Base-by-base conservation (phyloP, 1,284 basidiomycete species). In the Athelia psychrophila region DNA sequence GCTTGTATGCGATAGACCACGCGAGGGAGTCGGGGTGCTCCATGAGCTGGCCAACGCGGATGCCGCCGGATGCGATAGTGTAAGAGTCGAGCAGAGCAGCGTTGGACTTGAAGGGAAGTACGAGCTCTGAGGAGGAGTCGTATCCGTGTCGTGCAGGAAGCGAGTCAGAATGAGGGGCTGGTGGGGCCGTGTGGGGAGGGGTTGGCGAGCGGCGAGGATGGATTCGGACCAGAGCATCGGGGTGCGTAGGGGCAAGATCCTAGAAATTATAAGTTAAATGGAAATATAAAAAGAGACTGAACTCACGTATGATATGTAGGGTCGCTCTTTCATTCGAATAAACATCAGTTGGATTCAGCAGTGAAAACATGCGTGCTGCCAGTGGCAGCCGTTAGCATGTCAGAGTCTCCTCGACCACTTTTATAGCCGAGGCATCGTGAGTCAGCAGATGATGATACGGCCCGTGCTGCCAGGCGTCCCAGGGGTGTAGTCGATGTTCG, bases 1-100 rank as follows among this genome's bases (percentile, higher is more conserved):
- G 88, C 60, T 90, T 87, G 69, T 92, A 93, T 2, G 88, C 78
- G 54, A 93, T 90, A 3, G 87, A 88, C 10, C 90, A 91, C 2
- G 91, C 90, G 16, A 93, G 73, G 5, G 88, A 89, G 64, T 93
- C 91, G 40, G 93, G 75, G 62, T 92, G 82, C 62, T 88, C 84
- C 80, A 88, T 83, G 23, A 88, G 67, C 78, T 84, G 86, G 48
- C 86, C 86, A 1, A 76, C 86, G 24, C 85, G 75, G 57, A 88
- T 81, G 5, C 84, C 83, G 16, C 86, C 86, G 24, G 76, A 76
- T 0, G 84, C 84, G 59, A 88, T 88, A 3, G 79, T 85, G 59
- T 88, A 87, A 56, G 80, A 74, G 57, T 88, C 86, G 24, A 87
- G 70, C 15, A 86, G 65, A 49, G 77, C 66, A 0, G 80, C 73